These are phyloP conservation scores for Solanum chmielewskii DNA, from an alignment of 257 asterid genomes.

Conservation along the genomic window DNA sequence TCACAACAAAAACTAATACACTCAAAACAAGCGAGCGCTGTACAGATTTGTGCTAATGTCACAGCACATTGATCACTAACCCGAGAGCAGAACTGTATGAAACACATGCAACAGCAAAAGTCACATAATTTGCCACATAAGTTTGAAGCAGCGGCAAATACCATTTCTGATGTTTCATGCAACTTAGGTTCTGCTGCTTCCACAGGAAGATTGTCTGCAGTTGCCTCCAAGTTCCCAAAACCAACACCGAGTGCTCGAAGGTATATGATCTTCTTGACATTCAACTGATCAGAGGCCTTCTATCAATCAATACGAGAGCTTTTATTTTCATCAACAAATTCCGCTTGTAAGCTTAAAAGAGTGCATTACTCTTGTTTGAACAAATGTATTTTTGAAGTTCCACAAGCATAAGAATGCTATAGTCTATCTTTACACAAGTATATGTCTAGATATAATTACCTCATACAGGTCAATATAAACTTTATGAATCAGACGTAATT, in stretches of 20 bases:
- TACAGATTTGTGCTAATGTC: constrained; percentile 54
- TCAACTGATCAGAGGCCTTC: constrained; percentile 14
- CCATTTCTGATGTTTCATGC: constrained; percentile 45
- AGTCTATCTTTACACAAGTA: background rate
- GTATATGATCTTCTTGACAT: constrained; percentile 18
- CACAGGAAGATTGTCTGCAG: constrained; percentile 43
- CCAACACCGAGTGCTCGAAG: constrained; percentile 48
- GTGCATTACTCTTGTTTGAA: background rate
- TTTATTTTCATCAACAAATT: background rate
- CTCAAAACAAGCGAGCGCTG: constrained; percentile 65
- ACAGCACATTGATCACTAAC: constrained; percentile 62
- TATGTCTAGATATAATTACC: background rate
- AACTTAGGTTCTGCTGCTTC: constrained; percentile 55
- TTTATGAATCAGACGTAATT: background rate
- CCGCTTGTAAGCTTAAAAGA: background rate
- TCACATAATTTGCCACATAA: constrained; percentile 38
- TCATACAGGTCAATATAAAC: background rate
- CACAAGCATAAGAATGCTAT: background rate
- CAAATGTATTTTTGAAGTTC: background rate
- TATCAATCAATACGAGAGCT: background rate
- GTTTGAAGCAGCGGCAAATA: constrained; percentile 42
- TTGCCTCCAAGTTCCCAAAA: constrained; percentile 57
- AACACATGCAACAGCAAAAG: constrained; percentile 71
- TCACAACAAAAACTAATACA: constrained; percentile 59
- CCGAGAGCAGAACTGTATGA: constrained; percentile 38